Conservation (phyloP, 805 yeast species). For the Starmerella apicola region DNA sequence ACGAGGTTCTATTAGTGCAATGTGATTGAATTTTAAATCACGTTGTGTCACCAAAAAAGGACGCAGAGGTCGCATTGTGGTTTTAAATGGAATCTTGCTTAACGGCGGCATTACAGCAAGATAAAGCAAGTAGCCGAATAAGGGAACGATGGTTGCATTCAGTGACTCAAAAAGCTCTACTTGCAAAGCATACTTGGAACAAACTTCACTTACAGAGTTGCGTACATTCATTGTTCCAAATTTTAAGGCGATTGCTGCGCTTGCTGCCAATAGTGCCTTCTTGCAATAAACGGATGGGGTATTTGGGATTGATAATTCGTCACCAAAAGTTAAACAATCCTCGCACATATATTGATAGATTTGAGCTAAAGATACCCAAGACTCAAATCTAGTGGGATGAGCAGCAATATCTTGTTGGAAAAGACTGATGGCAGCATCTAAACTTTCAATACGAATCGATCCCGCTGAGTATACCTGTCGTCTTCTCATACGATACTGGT, state of each 20-base stretch:
- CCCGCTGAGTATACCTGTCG: conserved; percentile 47
- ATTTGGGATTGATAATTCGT: conserved; percentile 4
- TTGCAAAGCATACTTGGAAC: neutral
- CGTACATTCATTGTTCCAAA: conserved; percentile 43
- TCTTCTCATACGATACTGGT: conserved; percentile 59
- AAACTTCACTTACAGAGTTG: too few relatives aligned
- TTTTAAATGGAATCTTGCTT: conserved; percentile 1
- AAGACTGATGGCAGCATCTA: conserved; percentile 58
- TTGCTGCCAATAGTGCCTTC: conserved; percentile 11
- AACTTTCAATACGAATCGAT: conserved; percentile 59
- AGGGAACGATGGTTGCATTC: neutral
- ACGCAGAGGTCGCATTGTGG: neutral
- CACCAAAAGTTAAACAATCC: conserved; percentile 45
- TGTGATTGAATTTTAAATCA: conserved; percentile 1
- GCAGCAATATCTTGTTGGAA: conserved; percentile 55
- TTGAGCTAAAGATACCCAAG: conserved; percentile 77
- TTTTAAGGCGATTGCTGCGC: conserved; percentile 27
- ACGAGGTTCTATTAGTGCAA: conserved; percentile 5
- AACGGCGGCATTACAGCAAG: conserved; percentile 13
- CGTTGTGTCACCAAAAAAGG: conserved; percentile 11
- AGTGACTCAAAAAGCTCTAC: conserved; percentile 2
- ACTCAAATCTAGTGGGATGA: conserved; percentile 58
- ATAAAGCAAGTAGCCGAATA: conserved; percentile 9
- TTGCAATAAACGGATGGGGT: conserved; percentile 13
- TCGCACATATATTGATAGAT: conserved; percentile 69